A percentile compares a stretch with the other conserved stretches of the same genome.
Conservation (phyloP, 257 asterid species). For the Nicotiana sylvestris region DNA sequence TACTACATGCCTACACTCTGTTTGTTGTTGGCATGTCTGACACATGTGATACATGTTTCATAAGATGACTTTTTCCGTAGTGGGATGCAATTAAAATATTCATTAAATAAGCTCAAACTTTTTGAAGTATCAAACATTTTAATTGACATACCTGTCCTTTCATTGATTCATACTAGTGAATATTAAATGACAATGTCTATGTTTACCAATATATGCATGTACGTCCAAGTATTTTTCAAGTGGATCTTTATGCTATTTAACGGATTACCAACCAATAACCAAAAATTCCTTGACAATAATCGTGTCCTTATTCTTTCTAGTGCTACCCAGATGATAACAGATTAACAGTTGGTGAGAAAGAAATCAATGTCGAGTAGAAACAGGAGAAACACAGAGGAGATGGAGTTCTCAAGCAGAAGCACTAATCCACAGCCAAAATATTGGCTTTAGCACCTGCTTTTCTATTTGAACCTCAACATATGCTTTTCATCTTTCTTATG, state of each 20-base stretch:
- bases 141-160: not conserved
- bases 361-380: not conserved
- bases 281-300: not conserved
- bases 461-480: not conserved
- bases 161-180: not conserved
- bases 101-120: not conserved
- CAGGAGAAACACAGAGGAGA: not conserved
- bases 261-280: not conserved
- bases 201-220: not conserved
- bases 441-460: not conserved
- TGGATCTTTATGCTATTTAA: not conserved
- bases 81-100: not conserved
- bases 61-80: not conserved
- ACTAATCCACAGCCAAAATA: not conserved
- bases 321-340: not conserved
- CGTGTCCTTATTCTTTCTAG: not conserved
- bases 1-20: not conserved
- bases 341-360: not conserved
- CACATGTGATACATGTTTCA: not conserved
- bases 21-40: not conserved
- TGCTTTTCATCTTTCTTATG: not conserved
- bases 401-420: not conserved
- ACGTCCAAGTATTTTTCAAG: not conserved
- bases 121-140: not conserved
- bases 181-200: not conserved